Conservation (phyloP, 129 eudicot genomes). For the Flaveria trinervia region DNA sequence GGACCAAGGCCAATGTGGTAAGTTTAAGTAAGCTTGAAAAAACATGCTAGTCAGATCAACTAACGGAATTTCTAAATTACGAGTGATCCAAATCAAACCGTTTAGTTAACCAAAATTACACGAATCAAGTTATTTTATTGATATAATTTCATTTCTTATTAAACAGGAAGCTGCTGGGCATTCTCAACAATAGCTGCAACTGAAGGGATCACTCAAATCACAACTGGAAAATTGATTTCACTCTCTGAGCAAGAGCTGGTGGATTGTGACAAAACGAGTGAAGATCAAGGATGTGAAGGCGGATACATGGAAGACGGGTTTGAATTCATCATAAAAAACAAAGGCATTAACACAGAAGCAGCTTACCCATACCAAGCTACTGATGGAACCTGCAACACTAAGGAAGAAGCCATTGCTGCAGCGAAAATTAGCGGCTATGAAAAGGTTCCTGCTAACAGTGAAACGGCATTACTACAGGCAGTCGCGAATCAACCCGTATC, state of each 20-base stretch:
- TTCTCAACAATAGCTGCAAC: constrained; percentile 71
- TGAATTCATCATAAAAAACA: constrained; percentile 43
- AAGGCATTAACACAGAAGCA: constrained; percentile 29
- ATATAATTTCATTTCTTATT: neutral
- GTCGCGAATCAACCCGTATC: constrained; percentile 31
- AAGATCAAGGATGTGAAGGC: constrained; percentile 74
- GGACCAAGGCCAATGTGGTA: constrained; percentile 37
- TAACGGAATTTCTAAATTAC: too few relatives aligned
- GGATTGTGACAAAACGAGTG: constrained; percentile 56
- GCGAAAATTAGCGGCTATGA: constrained; percentile 28
- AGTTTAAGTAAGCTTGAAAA: neutral
- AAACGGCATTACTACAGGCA: constrained; percentile 19
- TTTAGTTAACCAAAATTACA: too few relatives aligned
- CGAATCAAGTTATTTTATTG: too few relatives aligned
- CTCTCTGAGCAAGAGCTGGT: constrained; percentile 80
- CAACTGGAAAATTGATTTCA: constrained; percentile 58
- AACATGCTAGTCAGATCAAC: neutral
- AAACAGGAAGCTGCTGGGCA: constrained; percentile 90
- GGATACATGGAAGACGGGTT: constrained; percentile 77
- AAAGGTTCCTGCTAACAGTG: constrained; percentile 28
- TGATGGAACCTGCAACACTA: constrained; percentile 18
- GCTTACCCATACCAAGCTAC: constrained; percentile 20
- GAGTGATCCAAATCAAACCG: too few relatives aligned
- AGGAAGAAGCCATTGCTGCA: constrained; percentile 8
- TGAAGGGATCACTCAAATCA: constrained; percentile 71